Base-by-base conservation (phyloP, 2,329 filamentous ascomycete species). In the Venturiaceae sp. region DNA sequence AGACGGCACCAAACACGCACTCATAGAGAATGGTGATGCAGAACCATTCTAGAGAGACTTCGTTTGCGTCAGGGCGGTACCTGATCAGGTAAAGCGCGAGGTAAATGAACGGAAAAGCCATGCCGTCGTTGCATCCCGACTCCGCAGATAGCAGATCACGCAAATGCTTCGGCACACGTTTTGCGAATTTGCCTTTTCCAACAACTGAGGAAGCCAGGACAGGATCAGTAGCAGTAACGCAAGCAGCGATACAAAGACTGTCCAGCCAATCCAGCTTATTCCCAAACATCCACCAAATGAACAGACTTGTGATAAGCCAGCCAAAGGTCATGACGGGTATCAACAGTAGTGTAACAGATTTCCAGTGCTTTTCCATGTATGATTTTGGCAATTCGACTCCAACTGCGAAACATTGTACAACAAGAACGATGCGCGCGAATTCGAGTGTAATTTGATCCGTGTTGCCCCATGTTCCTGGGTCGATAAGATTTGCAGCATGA, bases 361-460 rank as follows among this genome's bases (percentile, higher is more conserved):
- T 87, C 94, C 94, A 99, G 74, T 99, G 94, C 66, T 85, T 87
- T 70, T 97, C 94, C 94, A 99, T 99, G 77, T 99, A 99, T 63
- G 86, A 88, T 71, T 89, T 90, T 32, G 90, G 90, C 79, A 95
- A 77, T 75, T 95, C 90, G 75, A 95, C 90, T 56, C 90, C 90
- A 55, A 95, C 85, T 68, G 90, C 90, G 71, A 95, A 95, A 75
- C 90, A 95, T 77, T 95, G 91, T 33, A 95, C 89, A 62, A 95
- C 90, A 46, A 95, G 81, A 63, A 95, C 90, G 65, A 95, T 87
- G 64, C 91, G 86, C 47, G 90, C 91, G 76, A 94, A 92, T 69
- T 95, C 90, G 63, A 95, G 82, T 13, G 90, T 95, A 69, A 94
- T 84, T 63, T 92, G 86, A 74, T 95, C 91, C 63, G 85, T 83